phyloP scores from a whole-genome alignment of 352 stramenopile genomes.

The Phytophthora pini region DNA sequence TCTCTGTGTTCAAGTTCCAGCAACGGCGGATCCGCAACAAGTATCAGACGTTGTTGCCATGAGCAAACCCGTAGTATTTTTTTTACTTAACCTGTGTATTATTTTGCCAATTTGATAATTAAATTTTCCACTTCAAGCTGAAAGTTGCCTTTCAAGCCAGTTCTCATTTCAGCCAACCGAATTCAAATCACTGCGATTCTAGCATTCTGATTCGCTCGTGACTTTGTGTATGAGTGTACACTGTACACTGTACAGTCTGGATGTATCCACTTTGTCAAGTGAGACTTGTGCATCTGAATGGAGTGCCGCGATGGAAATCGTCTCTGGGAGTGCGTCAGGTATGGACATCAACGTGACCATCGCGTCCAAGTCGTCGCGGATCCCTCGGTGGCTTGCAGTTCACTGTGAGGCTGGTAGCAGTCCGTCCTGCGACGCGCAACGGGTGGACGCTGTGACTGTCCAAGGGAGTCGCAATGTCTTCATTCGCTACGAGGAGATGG shows the following conservation, averaged over 20 bases:
- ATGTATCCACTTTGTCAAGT: neutral
- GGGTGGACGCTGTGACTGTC: constrained; percentile 26
- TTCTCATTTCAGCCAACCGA: constrained; percentile 4
- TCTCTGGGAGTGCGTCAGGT: constrained; percentile 10
- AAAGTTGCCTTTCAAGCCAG: constrained; percentile 25
- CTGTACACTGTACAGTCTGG: too few relatives aligned
- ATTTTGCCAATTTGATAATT: neutral
- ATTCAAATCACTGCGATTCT: neutral
- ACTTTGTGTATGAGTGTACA: constrained; percentile 3
- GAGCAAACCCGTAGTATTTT: neutral
- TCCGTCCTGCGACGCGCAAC: constrained; percentile 24
- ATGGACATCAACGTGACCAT: constrained; percentile 15
- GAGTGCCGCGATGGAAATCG: constrained; percentile 4
- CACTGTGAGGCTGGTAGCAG: constrained; percentile 25
- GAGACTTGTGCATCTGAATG: constrained; percentile 18
- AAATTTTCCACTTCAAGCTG: constrained; percentile 13
- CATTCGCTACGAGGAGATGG: constrained; percentile 23
- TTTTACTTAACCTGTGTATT: too few relatives aligned
- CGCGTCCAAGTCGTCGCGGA: constrained; percentile 16
- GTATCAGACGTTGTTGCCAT: constrained; percentile 23
- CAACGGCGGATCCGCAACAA: constrained; percentile 33
- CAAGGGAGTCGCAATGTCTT: constrained; percentile 24
- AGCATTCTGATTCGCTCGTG: neutral
- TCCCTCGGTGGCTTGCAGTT: constrained; percentile 18
- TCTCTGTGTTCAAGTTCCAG: constrained; percentile 37